Evolutionary conservation across 2,329 filamentous ascomycete genomes (phyloP).

Genomic region (Cladosporium velox): DNA sequence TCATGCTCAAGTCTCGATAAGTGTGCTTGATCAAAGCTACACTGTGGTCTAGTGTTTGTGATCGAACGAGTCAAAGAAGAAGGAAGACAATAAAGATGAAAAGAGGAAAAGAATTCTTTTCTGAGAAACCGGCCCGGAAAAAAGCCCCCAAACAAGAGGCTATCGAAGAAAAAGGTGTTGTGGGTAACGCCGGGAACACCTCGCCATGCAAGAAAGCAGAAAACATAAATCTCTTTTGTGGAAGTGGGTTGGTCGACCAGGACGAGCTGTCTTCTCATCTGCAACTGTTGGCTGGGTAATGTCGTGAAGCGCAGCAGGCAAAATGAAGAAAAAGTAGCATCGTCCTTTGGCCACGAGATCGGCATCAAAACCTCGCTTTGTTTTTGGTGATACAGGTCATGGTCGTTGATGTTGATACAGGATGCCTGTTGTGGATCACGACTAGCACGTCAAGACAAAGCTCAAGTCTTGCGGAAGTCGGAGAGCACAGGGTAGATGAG

Average conservation of each 20-base stretch:
- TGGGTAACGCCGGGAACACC: conserved; percentile 31
- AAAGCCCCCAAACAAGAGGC: conserved; percentile 28
- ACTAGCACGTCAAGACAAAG: conserved; percentile 9
- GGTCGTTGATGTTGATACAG: conserved; percentile 28
- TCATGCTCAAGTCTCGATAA: background rate
- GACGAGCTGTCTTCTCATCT: conserved; percentile 13
- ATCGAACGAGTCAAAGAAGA: background rate
- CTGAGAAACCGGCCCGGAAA: conserved; percentile 10
- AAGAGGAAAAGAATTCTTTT: conserved; percentile 14
- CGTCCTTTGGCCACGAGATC: conserved; percentile 26
- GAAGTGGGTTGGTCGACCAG: conserved; percentile 5
- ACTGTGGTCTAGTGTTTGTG: conserved; percentile 5
- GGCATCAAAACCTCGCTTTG: conserved; percentile 32
- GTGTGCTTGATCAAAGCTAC: conserved; percentile 1
- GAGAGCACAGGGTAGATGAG: conserved; percentile 96
- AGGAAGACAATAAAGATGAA: conserved; percentile 7
- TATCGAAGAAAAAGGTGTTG: conserved; percentile 15
- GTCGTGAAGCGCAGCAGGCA: conserved; percentile 13
- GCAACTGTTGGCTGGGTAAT: conserved; percentile 9
- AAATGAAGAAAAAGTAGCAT: background rate
- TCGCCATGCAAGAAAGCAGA: conserved; percentile 35
- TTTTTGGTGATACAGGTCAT: conserved; percentile 32
- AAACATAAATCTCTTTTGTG: conserved; percentile 20
- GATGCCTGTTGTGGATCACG: conserved; percentile 19
- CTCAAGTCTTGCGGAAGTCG: conserved; percentile 39